Evolutionary conservation across 805 yeast species (phyloP), one percentile per base, ranked within the genome.

Genomic region (Wickerhamomyces hampshirensis): DNA sequence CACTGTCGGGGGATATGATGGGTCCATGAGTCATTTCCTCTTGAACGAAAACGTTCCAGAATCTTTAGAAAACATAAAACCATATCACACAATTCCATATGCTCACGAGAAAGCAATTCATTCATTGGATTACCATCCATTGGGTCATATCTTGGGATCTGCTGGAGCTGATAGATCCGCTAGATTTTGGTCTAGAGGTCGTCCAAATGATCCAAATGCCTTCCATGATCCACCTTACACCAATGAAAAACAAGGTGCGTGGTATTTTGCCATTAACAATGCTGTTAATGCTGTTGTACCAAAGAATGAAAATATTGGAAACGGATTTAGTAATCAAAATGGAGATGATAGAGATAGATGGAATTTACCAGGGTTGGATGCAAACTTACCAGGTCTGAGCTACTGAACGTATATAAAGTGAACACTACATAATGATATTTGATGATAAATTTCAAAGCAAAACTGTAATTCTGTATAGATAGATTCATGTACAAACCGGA

Each of bases 41-140:
- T 60, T 87, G n/a, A 79, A 80, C 43, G 51, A 61, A 7, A 39
- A 46, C 4, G 47, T 51, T 10, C 59, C 59, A 18, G 71, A 66
- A 31, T n/a, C 58, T 10, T 17, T 57, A 14, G 68, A 63, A 63
- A 71, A 53, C 52, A 39, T 57, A 6, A 56, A 55, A 13, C 71
- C 80, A 8, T 63, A 63, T 26, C 89, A 82, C 42, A 51, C 58
- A 13, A 84, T 93, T 24, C 96, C 97, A 3, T 80, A 75, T 60
- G 98, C 98, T 0, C 99, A 93, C 58, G 96, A 88, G 52, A 84
- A 85, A 63, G 94, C 95, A 4, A 77, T 93, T 35, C 88, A 91
- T 60, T 77, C 95, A 4, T 59, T 93, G 38, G 91, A 89, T 42
- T 93, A 88, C 56, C 97, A 89, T 60, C 98, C 98, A 3, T 66